Base-by-base conservation (phyloP, 1,284 basidiomycete genomes). In the Malassezia furfur region DNA sequence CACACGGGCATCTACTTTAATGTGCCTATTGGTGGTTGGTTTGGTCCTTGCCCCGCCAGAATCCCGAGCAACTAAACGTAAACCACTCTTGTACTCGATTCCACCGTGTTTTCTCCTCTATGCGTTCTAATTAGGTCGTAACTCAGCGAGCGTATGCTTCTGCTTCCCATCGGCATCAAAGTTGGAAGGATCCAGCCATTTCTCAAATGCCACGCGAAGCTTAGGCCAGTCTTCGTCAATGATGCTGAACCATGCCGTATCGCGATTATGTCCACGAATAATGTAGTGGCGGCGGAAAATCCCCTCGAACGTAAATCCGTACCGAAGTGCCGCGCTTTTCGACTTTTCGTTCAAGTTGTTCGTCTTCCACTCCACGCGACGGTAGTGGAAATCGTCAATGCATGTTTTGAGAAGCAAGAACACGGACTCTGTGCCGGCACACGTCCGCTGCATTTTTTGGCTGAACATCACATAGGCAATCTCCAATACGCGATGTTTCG, bases 281-380 rank as follows among this genome's bases (percentile, higher is more conserved):
- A 69, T 54, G 14, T 51, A 50, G 46, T 62, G 60, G 34, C 67
- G 63, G 9, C 57, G 41, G 25, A 67, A 67, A 14, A 61, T 4
- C 0, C 67, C 67, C 50, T 69, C 67, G 48, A 51, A 65, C 0
- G 51, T 60, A 40, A 64, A 67, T 0, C 67, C 67, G 30, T 60
- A 62, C 11, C 67, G 56, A 2, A 50, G 31, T 11, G 67, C 67
- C 3, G 67, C 67, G 12, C 52, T 43, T 25, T 66, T 65, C 8
- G 62, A 64, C 3, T 58, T 60, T 5, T 14, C 22, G 39, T 67
- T 67, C 39, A 63, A 52, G 17, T 56, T 52, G 55, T 69, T 64
- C 36, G 61, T 63, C 51, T 69, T 69, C 67, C 67, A 69, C 49
- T 69, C 67, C 12, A 67, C 45, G 17, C 67, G 60, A 11, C 67